Evolutionary conservation across 768 basidiomycete genomes (phyloP).

Genomic region (Naganishia friedmannii): DNA sequence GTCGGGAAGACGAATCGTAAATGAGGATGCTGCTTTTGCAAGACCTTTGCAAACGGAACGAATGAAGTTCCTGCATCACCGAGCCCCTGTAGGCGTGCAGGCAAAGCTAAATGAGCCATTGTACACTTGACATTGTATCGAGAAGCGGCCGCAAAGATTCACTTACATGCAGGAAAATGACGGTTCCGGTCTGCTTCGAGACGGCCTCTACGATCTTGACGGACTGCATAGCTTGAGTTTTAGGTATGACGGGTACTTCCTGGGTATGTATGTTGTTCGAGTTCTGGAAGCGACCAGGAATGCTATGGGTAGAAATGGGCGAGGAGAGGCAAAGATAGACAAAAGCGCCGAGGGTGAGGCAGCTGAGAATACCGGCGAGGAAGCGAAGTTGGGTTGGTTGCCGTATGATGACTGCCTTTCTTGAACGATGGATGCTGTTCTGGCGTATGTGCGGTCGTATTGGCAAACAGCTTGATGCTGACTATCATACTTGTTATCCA

Average conservation of each 20-base stretch:
- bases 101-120: background rate
- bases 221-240: slow-evolving; percentile 28
- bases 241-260: slow-evolving; percentile 24
- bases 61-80: slow-evolving; percentile 53
- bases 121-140: slow-evolving; percentile 14
- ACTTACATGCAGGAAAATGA: slow-evolving; percentile 84
- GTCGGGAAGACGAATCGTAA: slow-evolving; percentile 88
- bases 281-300: background rate
- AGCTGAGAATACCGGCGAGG: background rate
- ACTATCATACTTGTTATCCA: too few relatives aligned
- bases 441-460: too few relatives aligned
- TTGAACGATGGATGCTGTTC: background rate
- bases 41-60: slow-evolving; percentile 23
- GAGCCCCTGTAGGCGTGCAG: slow-evolving; percentile 34
- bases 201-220: slow-evolving; percentile 36
- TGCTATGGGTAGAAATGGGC: background rate
- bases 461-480: too few relatives aligned
- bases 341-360: background rate
- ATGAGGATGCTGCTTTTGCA: slow-evolving; percentile 55
- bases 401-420: slow-evolving; percentile 1
- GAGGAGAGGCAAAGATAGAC: background rate
- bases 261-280: background rate
- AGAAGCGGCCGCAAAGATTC: background rate
- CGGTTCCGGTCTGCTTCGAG: slow-evolving; percentile 72
- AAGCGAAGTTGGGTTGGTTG: background rate